A percentile compares a stretch with the other conserved stretches of the same genome.
Evolutionary conservation across 257 asterid genomes (phyloP).

Genomic region (Penstemon newberryi): DNA sequence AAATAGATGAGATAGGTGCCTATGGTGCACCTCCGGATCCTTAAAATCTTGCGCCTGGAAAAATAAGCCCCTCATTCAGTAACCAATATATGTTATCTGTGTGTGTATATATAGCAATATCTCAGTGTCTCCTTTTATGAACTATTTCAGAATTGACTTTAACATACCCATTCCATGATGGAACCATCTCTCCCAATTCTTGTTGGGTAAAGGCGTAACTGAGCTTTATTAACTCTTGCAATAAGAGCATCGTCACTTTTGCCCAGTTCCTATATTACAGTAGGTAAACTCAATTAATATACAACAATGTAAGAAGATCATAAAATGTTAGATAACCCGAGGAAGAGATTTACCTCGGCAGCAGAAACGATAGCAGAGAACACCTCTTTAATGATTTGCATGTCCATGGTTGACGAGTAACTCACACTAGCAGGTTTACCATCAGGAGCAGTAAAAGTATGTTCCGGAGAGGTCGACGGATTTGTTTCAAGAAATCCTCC

Average conservation of each 20-base stretch:
- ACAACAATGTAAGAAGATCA: not conserved
- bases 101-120: too few relatives aligned
- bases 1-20: conserved; percentile 79
- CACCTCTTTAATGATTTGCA: conserved; percentile 62
- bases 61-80: not conserved
- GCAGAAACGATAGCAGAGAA: conserved; percentile 63
- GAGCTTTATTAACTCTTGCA: conserved; percentile 59
- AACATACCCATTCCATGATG: conserved; percentile 78
- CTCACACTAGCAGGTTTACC: conserved; percentile 73
- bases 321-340: not conserved
- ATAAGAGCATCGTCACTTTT: conserved; percentile 48
- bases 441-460: conserved; percentile 66
- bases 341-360: conserved; percentile 53
- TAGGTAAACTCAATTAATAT: conserved; percentile 5
- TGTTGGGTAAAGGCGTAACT: conserved; percentile 56
- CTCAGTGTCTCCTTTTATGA: too few relatives aligned
- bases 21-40: conserved; percentile 74
- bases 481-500: conserved; percentile 65
- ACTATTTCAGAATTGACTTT: too few relatives aligned
- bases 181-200: conserved; percentile 67
- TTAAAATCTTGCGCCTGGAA: conserved; percentile 64
- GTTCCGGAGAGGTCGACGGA: conserved; percentile 89
- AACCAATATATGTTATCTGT: too few relatives aligned
- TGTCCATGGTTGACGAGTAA: conserved; percentile 83
- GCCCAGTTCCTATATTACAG: conserved; percentile 55